Base-by-base conservation (phyloP, 2,329 filamentous ascomycete genomes). In the Pseudocercospora macadamiae region DNA sequence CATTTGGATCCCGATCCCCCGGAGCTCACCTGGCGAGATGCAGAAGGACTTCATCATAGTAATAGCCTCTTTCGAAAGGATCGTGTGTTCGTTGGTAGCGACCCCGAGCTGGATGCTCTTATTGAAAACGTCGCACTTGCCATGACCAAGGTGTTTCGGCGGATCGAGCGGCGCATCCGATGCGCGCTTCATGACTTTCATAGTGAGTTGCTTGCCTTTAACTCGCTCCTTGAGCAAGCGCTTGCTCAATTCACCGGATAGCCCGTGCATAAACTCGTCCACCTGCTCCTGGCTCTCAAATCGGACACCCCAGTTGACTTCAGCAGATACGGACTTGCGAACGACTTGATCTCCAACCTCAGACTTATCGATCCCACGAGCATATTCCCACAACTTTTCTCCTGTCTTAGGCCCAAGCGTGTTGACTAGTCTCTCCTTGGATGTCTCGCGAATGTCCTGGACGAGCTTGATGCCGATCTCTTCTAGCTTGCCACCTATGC, bases 271-370 rank as follows among this genome's bases (percentile, higher is more conserved):
- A 72, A 99, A 99, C 64, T 96, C 91, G 59, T 97, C 93, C 0
- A 92, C 93, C 74, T 99, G 93, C n/a, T 85, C 83, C 70, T 97
- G 91, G 60, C 84, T 96, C 66, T 95, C 86, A 71, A 99, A 99
- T 4, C 95, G 87, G 56, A 99, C 96, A 2, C 96, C 95, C 95
- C 95, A 99, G 68, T 95, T 99, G 62, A 99, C 91, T 73, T 99
- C 95, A 1, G 93, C 93, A 1, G 95, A 97, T 0, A 99, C 91
- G 0, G 93, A 97, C 71, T 97, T 99, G 54, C 95, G 87, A 14
- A 91, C 80, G 0, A 89, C 85, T 69, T 96, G 89, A 57, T 93
- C 89, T 28, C 93, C 93, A 4, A 97, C 91, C 73, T 96, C 91
- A 1, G 86, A 82, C 51, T 82, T 83, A 74, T 99, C 95, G 49